Conservation (phyloP, 2,329 filamentous ascomycete genomes). For the Nannizzia gypsea region DNA sequence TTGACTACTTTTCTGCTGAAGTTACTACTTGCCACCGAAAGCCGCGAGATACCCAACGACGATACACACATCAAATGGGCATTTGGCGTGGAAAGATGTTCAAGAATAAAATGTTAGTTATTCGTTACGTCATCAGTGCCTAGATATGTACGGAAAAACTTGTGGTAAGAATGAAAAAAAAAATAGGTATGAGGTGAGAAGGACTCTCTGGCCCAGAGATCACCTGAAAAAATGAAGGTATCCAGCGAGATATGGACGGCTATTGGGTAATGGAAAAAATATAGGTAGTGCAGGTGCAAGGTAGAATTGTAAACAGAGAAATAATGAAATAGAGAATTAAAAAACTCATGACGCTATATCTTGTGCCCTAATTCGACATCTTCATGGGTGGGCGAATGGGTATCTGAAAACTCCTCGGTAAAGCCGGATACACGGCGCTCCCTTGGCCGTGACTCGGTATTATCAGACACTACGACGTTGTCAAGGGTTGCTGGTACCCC, state of each 20-base stretch:
- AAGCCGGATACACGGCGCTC: constrained; percentile 14
- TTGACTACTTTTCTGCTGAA: background rate
- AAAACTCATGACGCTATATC: background rate
- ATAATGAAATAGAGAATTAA: background rate
- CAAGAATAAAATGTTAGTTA: background rate
- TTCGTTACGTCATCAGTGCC: background rate
- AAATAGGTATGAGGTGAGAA: background rate
- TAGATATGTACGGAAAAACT: background rate
- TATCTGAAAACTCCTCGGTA: constrained; percentile 12
- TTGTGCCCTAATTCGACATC: constrained; percentile 3
- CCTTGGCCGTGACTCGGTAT: constrained; percentile 7
- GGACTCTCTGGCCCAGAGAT: background rate
- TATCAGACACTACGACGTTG: constrained; percentile 7
- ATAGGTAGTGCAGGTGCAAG: background rate
- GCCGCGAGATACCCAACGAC: background rate
- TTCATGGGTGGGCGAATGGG: constrained; percentile 2
- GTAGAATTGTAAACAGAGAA: too few species aligned
- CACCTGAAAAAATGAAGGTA: background rate
- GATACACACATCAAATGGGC: too few species aligned
- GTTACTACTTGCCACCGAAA: background rate
- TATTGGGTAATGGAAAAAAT: background rate
- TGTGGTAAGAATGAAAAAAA: background rate
- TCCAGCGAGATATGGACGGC: background rate
- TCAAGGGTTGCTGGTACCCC: constrained; percentile 11
- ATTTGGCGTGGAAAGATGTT: background rate